Evolutionary conservation across 106 monocot species (phyloP), one percentile per base, ranked within the genome.

Genomic region (Gastrodia elata): DNA sequence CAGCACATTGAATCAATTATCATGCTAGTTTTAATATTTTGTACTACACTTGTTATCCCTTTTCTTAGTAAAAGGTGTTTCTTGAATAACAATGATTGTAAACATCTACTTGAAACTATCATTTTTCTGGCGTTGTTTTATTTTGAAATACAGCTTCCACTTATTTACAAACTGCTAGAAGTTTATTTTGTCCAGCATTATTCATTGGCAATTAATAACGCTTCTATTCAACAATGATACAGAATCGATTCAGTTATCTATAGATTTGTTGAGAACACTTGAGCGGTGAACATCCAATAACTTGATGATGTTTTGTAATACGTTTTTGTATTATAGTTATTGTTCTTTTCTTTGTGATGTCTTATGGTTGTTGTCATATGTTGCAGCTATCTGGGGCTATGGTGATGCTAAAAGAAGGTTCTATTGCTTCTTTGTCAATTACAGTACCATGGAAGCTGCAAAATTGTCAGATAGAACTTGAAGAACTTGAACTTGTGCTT

Each of bases 351-450:
- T 67, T 25, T 38, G 2, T 41, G 9, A 13, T 11, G 34, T 74
- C 46, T 57, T 13, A 67, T 76, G 38, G 22, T 56, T 44, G 71
- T 40, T 77, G 34, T 25, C 22, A 38, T 70, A 38, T 65, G 33
- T 82, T 82, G 8, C 84, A 98, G 97, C 71, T 98, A 49, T 81
- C 76, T 78, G 84, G 83, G 39, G 64, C 80, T 27, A 73, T 84
- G 33, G 68, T 98, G 8, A 80, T 88, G 70, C 74, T 98, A 27
- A 93, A 88, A 83, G 97, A 93, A 87, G 97, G 97, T 78, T 93
- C 93, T 8, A 85, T 98, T 77, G 83, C 75, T 27, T 93, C 93
- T 48, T 42, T 98, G 67, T 88, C 91, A 9, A 79, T 98, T 75
- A 98, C 73, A 81, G 76, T 97, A 41, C 90, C 96, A 0, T 86